A percentile compares a stretch with the other conserved stretches of the same genome.
These are phyloP conservation scores for Bryum argenteum DNA, from an alignment of 225 moss, liverwort and hornwort genomes.

Conservation along the genomic window DNA sequence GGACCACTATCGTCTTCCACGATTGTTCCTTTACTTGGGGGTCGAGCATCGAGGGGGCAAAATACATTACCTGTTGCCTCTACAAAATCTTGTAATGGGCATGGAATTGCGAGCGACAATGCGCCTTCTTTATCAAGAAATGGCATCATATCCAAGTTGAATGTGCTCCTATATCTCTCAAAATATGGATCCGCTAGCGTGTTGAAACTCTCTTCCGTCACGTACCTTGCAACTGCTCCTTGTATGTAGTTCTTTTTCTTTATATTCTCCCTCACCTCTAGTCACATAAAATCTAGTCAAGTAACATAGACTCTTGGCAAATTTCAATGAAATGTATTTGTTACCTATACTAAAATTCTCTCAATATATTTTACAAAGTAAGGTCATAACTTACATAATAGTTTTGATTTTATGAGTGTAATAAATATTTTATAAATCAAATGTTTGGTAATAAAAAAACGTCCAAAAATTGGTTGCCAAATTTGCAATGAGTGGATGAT, in stretches of 20 bases:
- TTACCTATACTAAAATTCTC: not conserved
- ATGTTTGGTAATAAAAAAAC: too few relatives aligned
- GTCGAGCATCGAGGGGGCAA: constrained; percentile 33
- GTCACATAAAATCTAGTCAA: not conserved
- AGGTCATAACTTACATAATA: too few relatives aligned
- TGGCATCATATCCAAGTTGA: constrained; percentile 56
- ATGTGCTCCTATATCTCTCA: constrained; percentile 59
- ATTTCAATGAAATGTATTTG: not conserved
- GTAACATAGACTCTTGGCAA: not conserved
- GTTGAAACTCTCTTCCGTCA: constrained; percentile 44
- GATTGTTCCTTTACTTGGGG: constrained; percentile 32
- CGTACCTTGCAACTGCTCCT: constrained; percentile 65
- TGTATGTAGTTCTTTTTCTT: constrained; percentile 46
- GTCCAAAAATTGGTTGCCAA: not conserved
- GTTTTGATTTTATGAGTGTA: too few relatives aligned
- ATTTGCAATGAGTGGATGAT: not conserved
- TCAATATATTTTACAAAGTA: not conserved
- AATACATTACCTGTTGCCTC: not conserved
- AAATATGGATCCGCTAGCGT: constrained; percentile 48
- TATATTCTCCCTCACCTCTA: constrained; percentile 51
- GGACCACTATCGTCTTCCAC: constrained; percentile 41
- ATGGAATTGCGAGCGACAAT: constrained; percentile 29
- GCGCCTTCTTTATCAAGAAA: constrained; percentile 54
- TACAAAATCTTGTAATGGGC: constrained; percentile 23
- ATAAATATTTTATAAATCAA: too few relatives aligned